Evolutionary conservation across 2,329 filamentous ascomycete genomes (phyloP).

Genomic region (Fusarium ramigenum): DNA sequence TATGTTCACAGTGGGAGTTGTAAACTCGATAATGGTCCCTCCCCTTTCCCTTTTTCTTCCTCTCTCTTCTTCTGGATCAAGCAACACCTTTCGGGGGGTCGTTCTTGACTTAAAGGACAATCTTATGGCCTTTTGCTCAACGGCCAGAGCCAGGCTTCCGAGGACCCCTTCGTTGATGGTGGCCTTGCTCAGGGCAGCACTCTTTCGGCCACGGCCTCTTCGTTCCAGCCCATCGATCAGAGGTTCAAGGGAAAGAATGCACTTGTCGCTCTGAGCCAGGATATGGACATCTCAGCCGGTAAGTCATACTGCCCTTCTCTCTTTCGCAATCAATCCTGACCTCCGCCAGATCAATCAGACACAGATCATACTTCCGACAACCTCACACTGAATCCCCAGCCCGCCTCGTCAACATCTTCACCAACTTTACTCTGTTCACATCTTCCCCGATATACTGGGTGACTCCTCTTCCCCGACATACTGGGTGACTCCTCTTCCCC

Average conservation of each 20-base stretch:
- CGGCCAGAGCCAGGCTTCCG: constrained; percentile 53
- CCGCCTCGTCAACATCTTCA: neutral
- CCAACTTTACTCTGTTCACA: neutral
- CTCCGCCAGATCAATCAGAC: constrained; percentile 69
- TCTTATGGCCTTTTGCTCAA: too few species aligned
- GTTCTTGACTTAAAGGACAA: too few species aligned
- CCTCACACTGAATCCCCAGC: neutral
- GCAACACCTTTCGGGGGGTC: too few species aligned
- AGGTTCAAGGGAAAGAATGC: neutral
- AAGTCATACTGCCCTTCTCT: constrained; percentile 44
- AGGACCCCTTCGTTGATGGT: constrained; percentile 64
- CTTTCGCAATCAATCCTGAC: neutral
- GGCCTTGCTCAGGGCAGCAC: constrained; percentile 48
- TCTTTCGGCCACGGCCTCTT: constrained; percentile 68
- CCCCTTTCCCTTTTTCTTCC: too few species aligned
- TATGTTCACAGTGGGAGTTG: too few species aligned
- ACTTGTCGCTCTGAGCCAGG: neutral
- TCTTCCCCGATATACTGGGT: too few species aligned
- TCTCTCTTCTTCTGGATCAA: too few species aligned
- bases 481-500: neutral
- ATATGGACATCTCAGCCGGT: constrained; percentile 49
- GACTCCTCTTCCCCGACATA: neutral
- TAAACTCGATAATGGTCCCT: too few species aligned
- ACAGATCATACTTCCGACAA: constrained; percentile 60
- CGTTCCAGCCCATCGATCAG: neutral